Conservation (phyloP, 139 green algal genomes). For the Deuterostichococcus epilithicus region DNA sequence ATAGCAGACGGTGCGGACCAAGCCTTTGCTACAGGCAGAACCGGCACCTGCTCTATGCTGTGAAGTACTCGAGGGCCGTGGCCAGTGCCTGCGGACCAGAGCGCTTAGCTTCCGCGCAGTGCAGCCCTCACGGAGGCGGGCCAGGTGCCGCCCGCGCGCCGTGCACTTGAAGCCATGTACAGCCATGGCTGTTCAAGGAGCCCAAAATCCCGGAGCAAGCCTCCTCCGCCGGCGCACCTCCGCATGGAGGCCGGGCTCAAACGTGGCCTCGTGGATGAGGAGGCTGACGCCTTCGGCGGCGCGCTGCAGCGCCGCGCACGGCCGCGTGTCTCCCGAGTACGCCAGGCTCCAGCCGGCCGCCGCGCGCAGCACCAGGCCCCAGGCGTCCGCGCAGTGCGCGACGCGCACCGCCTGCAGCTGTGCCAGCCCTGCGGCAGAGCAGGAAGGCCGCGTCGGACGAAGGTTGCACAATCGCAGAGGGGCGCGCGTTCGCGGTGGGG, state of each 20-base stretch:
- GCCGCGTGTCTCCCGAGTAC: constrained; percentile 68
- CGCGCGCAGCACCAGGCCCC: constrained; percentile 55
- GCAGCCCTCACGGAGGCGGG: too few species aligned
- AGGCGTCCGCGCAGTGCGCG: constrained; percentile 71
- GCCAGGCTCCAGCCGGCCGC: constrained; percentile 69
- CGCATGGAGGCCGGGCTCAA: constrained; percentile 35
- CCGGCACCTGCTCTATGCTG: background rate
- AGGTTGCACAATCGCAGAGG: constrained; percentile 6
- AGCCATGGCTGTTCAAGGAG: constrained; percentile 2
- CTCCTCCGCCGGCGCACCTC: background rate
- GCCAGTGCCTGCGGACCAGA: too few species aligned
- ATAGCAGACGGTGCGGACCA: too few species aligned
- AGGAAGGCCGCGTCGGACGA: background rate
- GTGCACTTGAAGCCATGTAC: background rate
- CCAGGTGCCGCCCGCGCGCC: constrained; percentile 39
- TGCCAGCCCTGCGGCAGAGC: constrained; percentile 18
- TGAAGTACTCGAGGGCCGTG: background rate
- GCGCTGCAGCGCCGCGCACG: constrained; percentile 18
- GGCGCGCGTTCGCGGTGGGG: constrained; percentile 1
- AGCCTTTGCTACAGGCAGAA: too few species aligned
- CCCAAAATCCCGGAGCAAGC: constrained; percentile 4
- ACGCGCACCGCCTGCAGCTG: constrained; percentile 47
- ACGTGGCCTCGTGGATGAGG: constrained; percentile 68
- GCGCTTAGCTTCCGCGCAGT: too few species aligned
- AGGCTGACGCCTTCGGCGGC: constrained; percentile 31